Percentiles rank a stretch among this genome's conserved stretches.
Evolutionary conservation across 306 rosid species (phyloP).

Genomic region (Delonix regia): DNA sequence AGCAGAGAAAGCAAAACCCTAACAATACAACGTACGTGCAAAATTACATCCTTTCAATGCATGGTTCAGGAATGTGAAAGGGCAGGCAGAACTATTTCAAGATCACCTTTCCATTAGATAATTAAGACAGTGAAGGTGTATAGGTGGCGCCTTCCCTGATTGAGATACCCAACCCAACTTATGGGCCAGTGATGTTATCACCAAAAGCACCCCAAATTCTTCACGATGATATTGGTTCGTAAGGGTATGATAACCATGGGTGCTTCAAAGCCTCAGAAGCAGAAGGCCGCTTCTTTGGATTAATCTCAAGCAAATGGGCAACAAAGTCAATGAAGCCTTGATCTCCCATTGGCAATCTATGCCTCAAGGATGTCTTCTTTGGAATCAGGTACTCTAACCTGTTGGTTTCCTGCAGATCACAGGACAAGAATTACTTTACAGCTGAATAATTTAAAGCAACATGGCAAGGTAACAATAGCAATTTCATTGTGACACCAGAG

Average conservation of each 20-base stretch:
- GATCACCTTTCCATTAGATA: conserved; percentile 48
- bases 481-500: neutral
- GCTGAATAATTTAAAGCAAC: conserved; percentile 1
- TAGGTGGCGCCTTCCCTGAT: conserved; percentile 39
- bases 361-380: conserved; percentile 88
- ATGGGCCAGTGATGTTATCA: conserved; percentile 23
- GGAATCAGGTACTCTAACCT: conserved; percentile 85
- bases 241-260: conserved; percentile 90
- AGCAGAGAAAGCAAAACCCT: conserved; percentile 53
- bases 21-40: conserved; percentile 57
- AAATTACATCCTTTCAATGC: conserved; percentile 62
- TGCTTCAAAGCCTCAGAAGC: conserved; percentile 83
- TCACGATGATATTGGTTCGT: conserved; percentile 89
- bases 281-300: conserved; percentile 84
- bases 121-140: conserved; percentile 42
- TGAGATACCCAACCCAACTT: conserved; percentile 41
- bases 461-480: conserved; percentile 16
- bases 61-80: conserved; percentile 49
- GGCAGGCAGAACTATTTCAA: conserved; percentile 49
- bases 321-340: conserved; percentile 90
- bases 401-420: conserved; percentile 64
- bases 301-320: conserved; percentile 74
- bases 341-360: conserved; percentile 90
- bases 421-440: conserved; percentile 5
- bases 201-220: conserved; percentile 30